A percentile compares a stretch with the other conserved stretches of the same genome.
Evolutionary conservation across 352 stramenopile species (phyloP).

Genomic region (Elongisporangium anandrum): DNA sequence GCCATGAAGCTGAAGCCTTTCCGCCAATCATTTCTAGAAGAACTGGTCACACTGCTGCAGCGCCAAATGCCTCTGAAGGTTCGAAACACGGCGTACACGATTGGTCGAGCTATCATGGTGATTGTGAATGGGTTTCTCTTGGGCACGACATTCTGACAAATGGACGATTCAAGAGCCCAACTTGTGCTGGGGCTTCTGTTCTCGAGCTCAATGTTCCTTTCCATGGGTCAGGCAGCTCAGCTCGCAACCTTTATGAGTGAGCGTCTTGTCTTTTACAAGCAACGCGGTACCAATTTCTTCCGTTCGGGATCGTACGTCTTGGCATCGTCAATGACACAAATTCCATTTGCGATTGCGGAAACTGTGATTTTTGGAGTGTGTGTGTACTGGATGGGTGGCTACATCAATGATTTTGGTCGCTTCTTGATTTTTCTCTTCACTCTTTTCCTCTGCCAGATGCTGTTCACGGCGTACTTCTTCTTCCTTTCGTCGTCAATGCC

Average conservation of each 20-base stretch:
- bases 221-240: slow-evolving; percentile 73
- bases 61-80: slow-evolving; percentile 70
- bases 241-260: slow-evolving; percentile 78
- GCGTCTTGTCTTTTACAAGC: slow-evolving; percentile 86
- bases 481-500: slow-evolving; percentile 39
- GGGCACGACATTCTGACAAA: slow-evolving; percentile 58
- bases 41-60: slow-evolving; percentile 29
- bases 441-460: slow-evolving; percentile 65
- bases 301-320: slow-evolving; percentile 78
- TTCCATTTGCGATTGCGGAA: slow-evolving; percentile 64
- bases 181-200: slow-evolving; percentile 85
- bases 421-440: slow-evolving; percentile 69
- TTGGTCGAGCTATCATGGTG: slow-evolving; percentile 45
- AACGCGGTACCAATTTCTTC: slow-evolving; percentile 86
- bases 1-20: slow-evolving; percentile 22
- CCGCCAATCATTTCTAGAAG: slow-evolving; percentile 42
- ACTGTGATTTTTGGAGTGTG: slow-evolving; percentile 79
- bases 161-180: slow-evolving; percentile 46
- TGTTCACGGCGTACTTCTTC: slow-evolving; percentile 70
- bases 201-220: slow-evolving; percentile 84
- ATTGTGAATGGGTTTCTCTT: slow-evolving; percentile 63
- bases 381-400: slow-evolving; percentile 89
- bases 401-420: slow-evolving; percentile 28
- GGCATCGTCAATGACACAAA: slow-evolving; percentile 35
- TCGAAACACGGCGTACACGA: slow-evolving; percentile 43